phyloP scores from a whole-genome alignment of 306 rosid genomes.

The Sindora glabra region DNA sequence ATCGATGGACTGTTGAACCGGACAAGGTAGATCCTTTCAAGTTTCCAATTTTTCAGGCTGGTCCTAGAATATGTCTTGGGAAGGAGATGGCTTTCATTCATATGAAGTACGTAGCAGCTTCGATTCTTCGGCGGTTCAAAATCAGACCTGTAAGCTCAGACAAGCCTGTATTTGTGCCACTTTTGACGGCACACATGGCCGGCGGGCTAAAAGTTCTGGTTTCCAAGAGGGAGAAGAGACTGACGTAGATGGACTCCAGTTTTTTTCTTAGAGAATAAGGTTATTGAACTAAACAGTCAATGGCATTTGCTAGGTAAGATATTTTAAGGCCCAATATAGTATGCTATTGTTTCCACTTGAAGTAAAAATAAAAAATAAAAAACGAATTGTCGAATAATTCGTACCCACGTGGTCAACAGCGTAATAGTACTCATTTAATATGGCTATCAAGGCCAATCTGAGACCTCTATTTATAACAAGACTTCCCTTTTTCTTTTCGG shows the following conservation, averaged over 20 bases:
- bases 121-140: conserved; percentile 42
- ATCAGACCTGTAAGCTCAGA: conserved; percentile 32
- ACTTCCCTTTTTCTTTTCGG: too few relatives aligned
- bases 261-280: background rate
- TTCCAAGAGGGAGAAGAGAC: conserved; percentile 32
- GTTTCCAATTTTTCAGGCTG: conserved; percentile 81
- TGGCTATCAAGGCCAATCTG: too few relatives aligned
- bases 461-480: too few relatives aligned
- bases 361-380: background rate
- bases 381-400: background rate
- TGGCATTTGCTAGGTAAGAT: background rate
- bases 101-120: conserved; percentile 70
- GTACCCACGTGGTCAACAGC: conserved; percentile 7
- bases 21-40: conserved; percentile 49
- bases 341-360: conserved; percentile 12
- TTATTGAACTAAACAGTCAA: conserved; percentile 11
- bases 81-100: conserved; percentile 85
- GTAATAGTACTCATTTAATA: background rate
- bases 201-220: conserved; percentile 64
- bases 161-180: conserved; percentile 69
- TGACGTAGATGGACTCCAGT: conserved; percentile 2
- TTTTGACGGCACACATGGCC: conserved; percentile 84
- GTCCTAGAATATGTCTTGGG: conserved; percentile 86
- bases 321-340: background rate
- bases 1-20: conserved; percentile 59